Percentiles rank a stretch among this genome's conserved stretches.
Conservation (phyloP, 2,329 filamentous ascomycete genomes). For the Aureobasidium lini region DNA sequence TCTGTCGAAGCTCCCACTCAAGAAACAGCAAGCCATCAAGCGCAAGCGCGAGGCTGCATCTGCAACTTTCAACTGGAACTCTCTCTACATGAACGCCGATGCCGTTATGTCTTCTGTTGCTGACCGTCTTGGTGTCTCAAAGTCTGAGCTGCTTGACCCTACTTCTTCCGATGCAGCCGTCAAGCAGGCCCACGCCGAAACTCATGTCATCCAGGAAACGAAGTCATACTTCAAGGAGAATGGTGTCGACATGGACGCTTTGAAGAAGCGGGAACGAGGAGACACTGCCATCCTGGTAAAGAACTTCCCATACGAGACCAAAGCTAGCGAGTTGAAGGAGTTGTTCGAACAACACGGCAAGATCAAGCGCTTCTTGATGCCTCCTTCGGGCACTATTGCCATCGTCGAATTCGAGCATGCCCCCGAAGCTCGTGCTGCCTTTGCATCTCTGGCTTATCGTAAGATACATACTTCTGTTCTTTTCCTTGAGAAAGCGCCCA, state of each 20-base stretch:
- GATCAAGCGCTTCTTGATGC: slow-evolving; percentile 78
- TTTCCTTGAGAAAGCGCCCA: slow-evolving; percentile 89
- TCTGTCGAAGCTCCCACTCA: slow-evolving; percentile 83
- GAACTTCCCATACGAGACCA: slow-evolving; percentile 83
- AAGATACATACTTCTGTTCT: slow-evolving; percentile 86
- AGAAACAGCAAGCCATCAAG: slow-evolving; percentile 87
- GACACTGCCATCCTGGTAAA: slow-evolving; percentile 87
- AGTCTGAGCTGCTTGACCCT: slow-evolving; percentile 89
- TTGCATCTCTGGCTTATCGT: slow-evolving; percentile 77
- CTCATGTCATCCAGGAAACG: slow-evolving; percentile 90
- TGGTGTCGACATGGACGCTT: slow-evolving; percentile 85
- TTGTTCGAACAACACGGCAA: slow-evolving; percentile 82
- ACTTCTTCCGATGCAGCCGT: slow-evolving; percentile 90
- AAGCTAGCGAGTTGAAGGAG: slow-evolving; percentile 66
- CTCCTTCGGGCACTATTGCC: slow-evolving; percentile 84
- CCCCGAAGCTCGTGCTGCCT: slow-evolving; percentile 74
- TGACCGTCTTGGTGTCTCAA: slow-evolving; percentile 76
- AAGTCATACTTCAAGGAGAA: slow-evolving; percentile 84
- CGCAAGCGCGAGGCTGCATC: slow-evolving; percentile 73
- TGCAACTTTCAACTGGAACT: slow-evolving; percentile 91
- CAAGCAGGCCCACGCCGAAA: slow-evolving; percentile 95
- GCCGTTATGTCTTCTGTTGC: slow-evolving; percentile 88
- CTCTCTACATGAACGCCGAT: slow-evolving; percentile 95
- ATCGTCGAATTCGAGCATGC: slow-evolving; percentile 81
- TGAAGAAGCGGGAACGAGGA: slow-evolving; percentile 76